Conservation (phyloP, 108 stramenopile genomes). For the Skeletonema tropicum region DNA sequence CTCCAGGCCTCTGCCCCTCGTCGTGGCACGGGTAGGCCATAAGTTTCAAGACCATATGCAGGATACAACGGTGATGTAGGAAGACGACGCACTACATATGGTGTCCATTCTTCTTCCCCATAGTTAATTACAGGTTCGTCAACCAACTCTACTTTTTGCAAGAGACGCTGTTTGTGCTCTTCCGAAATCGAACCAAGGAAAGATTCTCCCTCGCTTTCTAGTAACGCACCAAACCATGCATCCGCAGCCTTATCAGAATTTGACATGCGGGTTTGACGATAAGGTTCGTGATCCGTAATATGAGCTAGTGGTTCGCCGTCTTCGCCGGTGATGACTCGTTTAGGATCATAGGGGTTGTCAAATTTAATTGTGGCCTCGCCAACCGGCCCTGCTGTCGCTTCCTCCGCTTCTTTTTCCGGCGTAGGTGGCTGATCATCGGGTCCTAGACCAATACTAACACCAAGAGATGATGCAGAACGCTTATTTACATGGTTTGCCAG, state of each 20-base stretch:
- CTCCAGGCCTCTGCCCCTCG: conserved; percentile 89
- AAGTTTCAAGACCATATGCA: conserved; percentile 84
- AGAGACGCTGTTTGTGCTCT: conserved; percentile 15
- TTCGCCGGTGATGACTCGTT: conserved; percentile 28
- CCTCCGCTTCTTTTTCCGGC: background rate
- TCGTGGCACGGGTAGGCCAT: conserved; percentile 76
- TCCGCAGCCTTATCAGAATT: conserved; percentile 72
- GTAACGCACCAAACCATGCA: conserved; percentile 70
- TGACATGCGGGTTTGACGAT: conserved; percentile 64
- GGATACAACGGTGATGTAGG: conserved; percentile 82
- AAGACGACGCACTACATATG: conserved; percentile 68
- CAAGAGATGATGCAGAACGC: conserved; percentile 2
- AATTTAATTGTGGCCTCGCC: conserved; percentile 17
- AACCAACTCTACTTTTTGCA: conserved; percentile 30
- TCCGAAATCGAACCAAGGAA: conserved; percentile 38
- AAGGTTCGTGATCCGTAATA: conserved; percentile 75
- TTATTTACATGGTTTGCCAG: conserved; percentile 4
- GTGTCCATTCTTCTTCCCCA: conserved; percentile 80
- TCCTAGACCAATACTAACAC: conserved; percentile 46
- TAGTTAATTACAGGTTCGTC: conserved; percentile 42
- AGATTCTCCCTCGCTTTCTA: conserved; percentile 24
- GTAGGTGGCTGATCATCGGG: conserved; percentile 26
- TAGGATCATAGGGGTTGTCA: conserved; percentile 23
- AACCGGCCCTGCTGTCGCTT: background rate
- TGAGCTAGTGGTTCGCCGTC: conserved; percentile 33